phyloP scores from a whole-genome alignment of 441 rosid genomes.

The Populus hybrid region DNA sequence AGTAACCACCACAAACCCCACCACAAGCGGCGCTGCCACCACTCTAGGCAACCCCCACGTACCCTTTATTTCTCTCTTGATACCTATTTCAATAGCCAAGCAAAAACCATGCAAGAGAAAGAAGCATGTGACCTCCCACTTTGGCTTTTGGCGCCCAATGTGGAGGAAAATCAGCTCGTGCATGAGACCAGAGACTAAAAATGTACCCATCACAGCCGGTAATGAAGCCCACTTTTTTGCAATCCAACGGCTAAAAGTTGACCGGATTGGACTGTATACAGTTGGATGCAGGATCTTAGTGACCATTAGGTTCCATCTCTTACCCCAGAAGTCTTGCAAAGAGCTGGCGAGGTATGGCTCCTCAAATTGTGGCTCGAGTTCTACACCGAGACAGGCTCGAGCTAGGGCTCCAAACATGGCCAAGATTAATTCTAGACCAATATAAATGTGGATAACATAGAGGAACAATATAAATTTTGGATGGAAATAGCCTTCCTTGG shows the following conservation, averaged over 20 bases:
- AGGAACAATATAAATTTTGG: not conserved
- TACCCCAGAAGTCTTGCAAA: conserved; percentile 36
- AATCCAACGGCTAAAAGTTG: not conserved
- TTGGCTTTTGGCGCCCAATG: conserved; percentile 24
- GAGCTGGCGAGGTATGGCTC: conserved; percentile 29
- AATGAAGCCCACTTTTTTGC: not conserved
- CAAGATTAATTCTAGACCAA: not conserved
- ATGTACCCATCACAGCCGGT: conserved; percentile 16
- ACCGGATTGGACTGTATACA: conserved; percentile 18
- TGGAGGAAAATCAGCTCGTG: conserved; percentile 29
- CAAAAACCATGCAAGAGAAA: conserved; percentile 28
- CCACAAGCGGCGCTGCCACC: not conserved
- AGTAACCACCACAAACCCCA: conserved; percentile 20
- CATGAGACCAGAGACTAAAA: conserved; percentile 29
- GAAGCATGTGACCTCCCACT: conserved; percentile 33
- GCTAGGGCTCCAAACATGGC: not conserved
- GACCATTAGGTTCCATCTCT: conserved; percentile 32
- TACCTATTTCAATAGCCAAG: conserved; percentile 17
- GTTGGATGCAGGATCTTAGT: conserved; percentile 20
- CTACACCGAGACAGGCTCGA: not conserved
- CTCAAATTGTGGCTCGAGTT: conserved; percentile 17
- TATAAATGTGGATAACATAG: not conserved
- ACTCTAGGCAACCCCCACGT: not conserved
- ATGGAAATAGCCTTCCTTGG: not conserved
- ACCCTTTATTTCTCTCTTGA: not conserved